These are phyloP conservation scores for Fusarium phyllophilum DNA, from an alignment of 2,329 filamentous ascomycete genomes.

Conservation along the genomic window DNA sequence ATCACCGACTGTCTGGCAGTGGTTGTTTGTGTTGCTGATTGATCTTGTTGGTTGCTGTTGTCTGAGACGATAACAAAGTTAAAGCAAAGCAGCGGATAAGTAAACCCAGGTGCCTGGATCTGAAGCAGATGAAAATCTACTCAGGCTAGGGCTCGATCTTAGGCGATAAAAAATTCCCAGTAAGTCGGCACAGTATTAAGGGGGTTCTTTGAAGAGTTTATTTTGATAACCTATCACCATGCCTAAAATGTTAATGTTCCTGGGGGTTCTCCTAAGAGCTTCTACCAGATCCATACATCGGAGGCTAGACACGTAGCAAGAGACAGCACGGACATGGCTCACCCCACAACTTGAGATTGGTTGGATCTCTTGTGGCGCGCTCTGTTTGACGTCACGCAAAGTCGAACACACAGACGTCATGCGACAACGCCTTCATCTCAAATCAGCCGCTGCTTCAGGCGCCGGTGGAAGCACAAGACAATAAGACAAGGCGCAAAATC, in stretches of 20 bases:
- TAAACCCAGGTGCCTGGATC: constrained; percentile 3
- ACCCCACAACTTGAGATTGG: constrained; percentile 45
- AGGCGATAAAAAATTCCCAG: not conserved
- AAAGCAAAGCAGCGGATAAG: not conserved
- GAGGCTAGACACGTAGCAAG: constrained; percentile 40
- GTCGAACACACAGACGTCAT: constrained; percentile 41
- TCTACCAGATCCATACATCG: constrained; percentile 7
- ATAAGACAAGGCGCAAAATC: constrained; percentile 18
- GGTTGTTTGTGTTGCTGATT: not conserved
- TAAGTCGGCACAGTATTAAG: not conserved
- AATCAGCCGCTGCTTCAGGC: constrained; percentile 39
- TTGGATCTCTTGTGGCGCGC: constrained; percentile 44
- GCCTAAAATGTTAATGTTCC: not conserved
- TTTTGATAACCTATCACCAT: not conserved
- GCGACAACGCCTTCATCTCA: constrained; percentile 26
- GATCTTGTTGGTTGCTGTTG: not conserved
- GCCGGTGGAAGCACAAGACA: constrained; percentile 26
- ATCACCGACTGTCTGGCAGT: not conserved
- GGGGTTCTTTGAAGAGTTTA: not conserved
- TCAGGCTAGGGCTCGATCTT: not conserved
- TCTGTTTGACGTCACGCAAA: constrained; percentile 44
- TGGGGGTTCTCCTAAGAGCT: not conserved
- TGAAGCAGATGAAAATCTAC: not conserved
- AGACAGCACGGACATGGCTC: constrained; percentile 11
- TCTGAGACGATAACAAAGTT: not conserved